A percentile compares a stretch with the other conserved stretches of the same genome.
Conservation (phyloP, 2,329 filamentous ascomycete species). For the Aspergillus flavus region DNA sequence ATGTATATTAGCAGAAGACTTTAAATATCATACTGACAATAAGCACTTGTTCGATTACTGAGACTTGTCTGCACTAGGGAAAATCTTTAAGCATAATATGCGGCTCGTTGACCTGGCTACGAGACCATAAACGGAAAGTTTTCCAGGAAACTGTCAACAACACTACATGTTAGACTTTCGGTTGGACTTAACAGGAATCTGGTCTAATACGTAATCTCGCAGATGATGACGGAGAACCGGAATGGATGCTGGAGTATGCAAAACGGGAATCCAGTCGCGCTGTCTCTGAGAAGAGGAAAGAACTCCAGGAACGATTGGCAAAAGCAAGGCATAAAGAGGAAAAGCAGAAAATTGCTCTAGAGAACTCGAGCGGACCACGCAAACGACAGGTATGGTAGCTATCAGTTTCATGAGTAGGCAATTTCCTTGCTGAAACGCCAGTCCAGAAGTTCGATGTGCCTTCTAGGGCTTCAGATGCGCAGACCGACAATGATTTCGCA, state of each 20-base stretch:
- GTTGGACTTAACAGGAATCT: not conserved
- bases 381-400: constrained; percentile 47
- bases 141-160: constrained; percentile 58
- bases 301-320: constrained; percentile 72
- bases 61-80: constrained; percentile 53
- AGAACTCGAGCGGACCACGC: constrained; percentile 49
- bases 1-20: not conserved
- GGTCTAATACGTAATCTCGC: not conserved
- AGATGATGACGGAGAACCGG: constrained; percentile 72
- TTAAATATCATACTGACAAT: not conserved
- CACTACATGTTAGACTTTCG: constrained; percentile 43
- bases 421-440: constrained; percentile 1
- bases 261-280: constrained; percentile 68
- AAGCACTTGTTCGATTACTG: not conserved
- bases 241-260: constrained; percentile 82
- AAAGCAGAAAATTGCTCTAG: constrained; percentile 58
- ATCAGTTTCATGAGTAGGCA: not conserved
- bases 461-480: constrained; percentile 16
- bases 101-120: constrained; percentile 86
- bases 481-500: constrained; percentile 70
- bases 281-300: constrained; percentile 66
- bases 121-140: constrained; percentile 69
- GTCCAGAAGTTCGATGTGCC: constrained; percentile 32
- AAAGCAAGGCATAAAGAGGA: constrained; percentile 64
- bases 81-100: constrained; percentile 94